Base-by-base conservation (phyloP, 805 yeast species). In the Saccharomycopsis sp. region DNA sequence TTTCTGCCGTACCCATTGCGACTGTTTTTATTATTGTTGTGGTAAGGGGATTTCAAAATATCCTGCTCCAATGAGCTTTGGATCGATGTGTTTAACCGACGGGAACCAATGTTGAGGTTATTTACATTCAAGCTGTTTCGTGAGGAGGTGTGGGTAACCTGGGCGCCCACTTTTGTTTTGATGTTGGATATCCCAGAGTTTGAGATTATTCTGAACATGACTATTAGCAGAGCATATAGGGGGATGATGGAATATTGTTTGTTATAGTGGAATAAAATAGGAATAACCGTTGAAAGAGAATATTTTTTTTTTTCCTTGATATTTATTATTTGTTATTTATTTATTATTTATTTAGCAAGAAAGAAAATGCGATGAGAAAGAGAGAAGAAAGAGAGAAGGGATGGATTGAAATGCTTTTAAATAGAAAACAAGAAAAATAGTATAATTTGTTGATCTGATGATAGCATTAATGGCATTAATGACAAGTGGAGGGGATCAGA, bases 11-110 rank as follows among this genome's bases (percentile, higher is more conserved):
- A 12, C 9, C n/a, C 8, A 6, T 39, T 38, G 38, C 27, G 16
- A 40, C 35, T 30, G 31, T 30, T 18, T 35, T 40, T 39, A 16
- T 54, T 48, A 27, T 61, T 54, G 35, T 56, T 36, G 23, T 29
- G 32, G 12, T 44, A 48, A 41, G 63, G 40, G 5, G 42, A 40
- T 36, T 41, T 35, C 34, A 30, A 36, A 26, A 41, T 42, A 35
- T 44, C 45, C 16, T 39, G 39, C 18, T 46, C 47, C 19, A 42
- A 38, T 19, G 25, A 33, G 33, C 27, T 33, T 15, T 30, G 38
- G 31, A 34, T 23, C 26, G 47, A 22, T 2, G 43, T 22, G 37
- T 46, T 46, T 18, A 46, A 30, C 21, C 49, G 33, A 6, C 47
- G 37, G 12, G 49, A 39, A 5, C 43, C 32, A 10, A 43, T n/a